Conservation (phyloP, 78 protist genomes). For the Dictyostelium citrinum region DNA sequence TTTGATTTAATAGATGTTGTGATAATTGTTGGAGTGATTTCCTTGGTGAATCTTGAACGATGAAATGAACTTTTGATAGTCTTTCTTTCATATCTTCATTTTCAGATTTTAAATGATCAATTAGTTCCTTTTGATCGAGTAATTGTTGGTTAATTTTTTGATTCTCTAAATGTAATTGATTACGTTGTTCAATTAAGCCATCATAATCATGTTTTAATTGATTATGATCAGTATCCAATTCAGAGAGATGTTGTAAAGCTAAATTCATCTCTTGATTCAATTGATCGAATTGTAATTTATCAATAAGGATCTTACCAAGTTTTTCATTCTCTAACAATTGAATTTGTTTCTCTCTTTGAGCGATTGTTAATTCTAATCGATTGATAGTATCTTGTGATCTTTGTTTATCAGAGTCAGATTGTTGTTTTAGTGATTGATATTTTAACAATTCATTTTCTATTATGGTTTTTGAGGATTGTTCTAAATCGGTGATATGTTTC, state of each 20-base stretch:
- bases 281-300: not conserved
- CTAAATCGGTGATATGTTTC: not conserved
- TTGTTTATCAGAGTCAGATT: not conserved
- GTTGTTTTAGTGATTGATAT: not conserved
- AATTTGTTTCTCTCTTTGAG: conserved; percentile 7
- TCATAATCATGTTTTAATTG: not conserved
- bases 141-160: not conserved
- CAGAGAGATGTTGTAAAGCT: not conserved
- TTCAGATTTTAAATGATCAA: not conserved
- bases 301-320: not conserved
- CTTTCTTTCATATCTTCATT: conserved; percentile 71
- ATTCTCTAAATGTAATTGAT: not conserved
- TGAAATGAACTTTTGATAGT: conserved; percentile 41
- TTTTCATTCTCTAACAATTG: not conserved
- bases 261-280: not conserved
- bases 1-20: not conserved
- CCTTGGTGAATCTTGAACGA: conserved; percentile 44
- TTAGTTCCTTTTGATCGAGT: not conserved
- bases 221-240: not conserved
- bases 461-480: not conserved
- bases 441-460: not conserved
- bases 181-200: not conserved
- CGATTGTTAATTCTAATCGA: not conserved
- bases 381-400: not conserved
- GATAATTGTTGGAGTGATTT: conserved; percentile 7